Base-by-base conservation (phyloP, 352 stramenopile genomes). In the Pythium folliculosum region DNA sequence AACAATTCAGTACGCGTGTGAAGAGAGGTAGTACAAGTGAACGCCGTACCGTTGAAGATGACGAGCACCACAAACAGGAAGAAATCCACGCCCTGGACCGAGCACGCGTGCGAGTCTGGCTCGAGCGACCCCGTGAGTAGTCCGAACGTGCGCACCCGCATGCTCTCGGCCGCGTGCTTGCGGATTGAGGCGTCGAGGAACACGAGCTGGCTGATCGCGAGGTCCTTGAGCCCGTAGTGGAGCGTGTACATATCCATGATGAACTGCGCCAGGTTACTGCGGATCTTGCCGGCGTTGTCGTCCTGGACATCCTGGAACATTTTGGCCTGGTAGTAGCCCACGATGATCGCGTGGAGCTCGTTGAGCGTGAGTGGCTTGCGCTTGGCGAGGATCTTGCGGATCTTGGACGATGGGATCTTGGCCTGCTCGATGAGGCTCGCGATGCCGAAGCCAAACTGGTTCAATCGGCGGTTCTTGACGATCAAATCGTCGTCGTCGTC, bases 201-300 rank as follows among this genome's bases (percentile, higher is more conserved):
- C 49, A 93, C 80, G 37, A 93, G 72, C 51, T 93, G 82, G 43
- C 85, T 91, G 70, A 91, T 88, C 17, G 85, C 85, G 23, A 93
- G 75, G 50, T 91, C 85, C 54, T 91, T 91, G 35, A 93, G 76
- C 0, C 82, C 85, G 59, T 93, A 91, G 65, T 93, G 84, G 12
- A 93, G 73, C 30, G 89, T 83, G 57, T 91, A 93, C 77, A 93
- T 87, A 62, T 93, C 85, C 75, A 90, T 88, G 44, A 93, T 91
- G 57, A 90, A 91, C 63, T 91, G 80, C n/a, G 81, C 82, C 14
- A 93, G 38, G 23, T 88, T 87, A 12, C 70, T 62, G 13, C 85
- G 80, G 3, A 66, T 52, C 48, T 90, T 90, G 21, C 82, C 78
- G 1, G 70, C 77, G 14, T 68, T 77, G 59, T 93, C 85, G 56